Percentiles rank a stretch among this genome's conserved stretches.
Conservation (phyloP, 2,329 filamentous ascomycete species). For the Thermomyces lanuginosus region DNA sequence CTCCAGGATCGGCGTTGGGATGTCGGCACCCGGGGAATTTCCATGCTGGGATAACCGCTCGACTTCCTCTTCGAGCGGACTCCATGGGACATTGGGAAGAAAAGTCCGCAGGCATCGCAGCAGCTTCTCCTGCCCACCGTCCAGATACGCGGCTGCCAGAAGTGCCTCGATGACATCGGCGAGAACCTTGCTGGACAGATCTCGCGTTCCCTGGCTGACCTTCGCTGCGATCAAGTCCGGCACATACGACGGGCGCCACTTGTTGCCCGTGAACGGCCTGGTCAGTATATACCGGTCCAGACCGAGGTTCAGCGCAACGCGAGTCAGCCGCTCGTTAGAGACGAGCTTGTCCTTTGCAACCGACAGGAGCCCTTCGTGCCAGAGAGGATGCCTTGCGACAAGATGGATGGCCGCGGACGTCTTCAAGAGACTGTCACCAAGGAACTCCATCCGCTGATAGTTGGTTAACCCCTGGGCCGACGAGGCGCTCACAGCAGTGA, state of each 20-base stretch:
- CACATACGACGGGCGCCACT: constrained; percentile 55
- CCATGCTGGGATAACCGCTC: constrained; percentile 30
- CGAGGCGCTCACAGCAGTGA: constrained; percentile 54
- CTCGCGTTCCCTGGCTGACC: constrained; percentile 13
- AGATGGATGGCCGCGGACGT: constrained; percentile 52
- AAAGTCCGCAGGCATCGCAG: constrained; percentile 50
- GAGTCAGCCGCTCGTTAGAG: constrained; percentile 56
- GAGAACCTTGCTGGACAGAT: constrained; percentile 58
- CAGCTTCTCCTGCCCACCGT: constrained; percentile 50
- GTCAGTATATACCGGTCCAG: constrained; percentile 60
- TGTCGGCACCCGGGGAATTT: too few relatives aligned
- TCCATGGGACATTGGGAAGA: constrained; percentile 44
- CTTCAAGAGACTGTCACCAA: constrained; percentile 76
- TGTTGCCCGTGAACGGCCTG: constrained; percentile 47
- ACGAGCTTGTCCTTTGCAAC: constrained; percentile 52
- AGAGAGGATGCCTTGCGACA: constrained; percentile 41
- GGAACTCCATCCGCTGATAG: constrained; percentile 73
- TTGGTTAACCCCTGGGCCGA: constrained; percentile 44
- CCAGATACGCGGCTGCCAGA: constrained; percentile 56
- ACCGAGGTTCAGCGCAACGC: constrained; percentile 44
- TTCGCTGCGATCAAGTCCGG: constrained; percentile 23
- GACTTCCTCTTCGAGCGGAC: constrained; percentile 27
- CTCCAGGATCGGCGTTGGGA: constrained; percentile 20
- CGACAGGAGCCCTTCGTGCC: constrained; percentile 63
- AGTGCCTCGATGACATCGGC: constrained; percentile 80